Conservation (phyloP, 2,329 filamentous ascomycete genomes). For the Emergomyces africanus region DNA sequence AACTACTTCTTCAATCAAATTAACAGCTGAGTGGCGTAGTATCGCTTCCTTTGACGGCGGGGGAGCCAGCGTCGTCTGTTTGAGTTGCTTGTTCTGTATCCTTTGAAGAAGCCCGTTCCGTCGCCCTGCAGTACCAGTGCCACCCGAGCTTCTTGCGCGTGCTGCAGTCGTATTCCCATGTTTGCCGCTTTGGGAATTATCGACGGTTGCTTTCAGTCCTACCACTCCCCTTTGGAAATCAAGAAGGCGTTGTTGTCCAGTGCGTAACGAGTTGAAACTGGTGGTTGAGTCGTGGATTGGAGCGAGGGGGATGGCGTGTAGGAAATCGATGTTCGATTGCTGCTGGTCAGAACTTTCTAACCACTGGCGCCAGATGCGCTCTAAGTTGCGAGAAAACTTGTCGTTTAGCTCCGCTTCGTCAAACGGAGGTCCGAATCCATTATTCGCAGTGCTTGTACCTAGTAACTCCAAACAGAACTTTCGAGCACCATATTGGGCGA, state of each 20-base stretch:
- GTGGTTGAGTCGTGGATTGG: conserved; percentile 26
- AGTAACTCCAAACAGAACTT: conserved; percentile 26
- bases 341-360: conserved; percentile 21
- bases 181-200: conserved; percentile 6
- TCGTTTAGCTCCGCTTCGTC: conserved; percentile 38
- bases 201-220: conserved; percentile 19
- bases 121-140: conserved; percentile 18
- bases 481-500: conserved; percentile 30
- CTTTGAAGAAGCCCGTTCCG: conserved; percentile 60
- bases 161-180: conserved; percentile 7
- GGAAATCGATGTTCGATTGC: conserved; percentile 17
- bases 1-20: conserved; percentile 55
- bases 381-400: conserved; percentile 37
- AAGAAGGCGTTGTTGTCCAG: conserved; percentile 29
- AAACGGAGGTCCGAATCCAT: conserved; percentile 14
- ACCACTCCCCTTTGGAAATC: conserved; percentile 29
- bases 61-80: conserved; percentile 33
- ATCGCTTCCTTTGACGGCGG: conserved; percentile 43
- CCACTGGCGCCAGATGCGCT: conserved; percentile 33
- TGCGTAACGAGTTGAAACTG: conserved; percentile 22
- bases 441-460: neutral
- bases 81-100: conserved; percentile 54
- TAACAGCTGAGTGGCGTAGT: conserved; percentile 50
- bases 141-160: conserved; percentile 15
- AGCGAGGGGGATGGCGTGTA: conserved; percentile 21